Conservation (phyloP, 1,284 basidiomycete genomes). For the Ganoderma resinaceum region DNA sequence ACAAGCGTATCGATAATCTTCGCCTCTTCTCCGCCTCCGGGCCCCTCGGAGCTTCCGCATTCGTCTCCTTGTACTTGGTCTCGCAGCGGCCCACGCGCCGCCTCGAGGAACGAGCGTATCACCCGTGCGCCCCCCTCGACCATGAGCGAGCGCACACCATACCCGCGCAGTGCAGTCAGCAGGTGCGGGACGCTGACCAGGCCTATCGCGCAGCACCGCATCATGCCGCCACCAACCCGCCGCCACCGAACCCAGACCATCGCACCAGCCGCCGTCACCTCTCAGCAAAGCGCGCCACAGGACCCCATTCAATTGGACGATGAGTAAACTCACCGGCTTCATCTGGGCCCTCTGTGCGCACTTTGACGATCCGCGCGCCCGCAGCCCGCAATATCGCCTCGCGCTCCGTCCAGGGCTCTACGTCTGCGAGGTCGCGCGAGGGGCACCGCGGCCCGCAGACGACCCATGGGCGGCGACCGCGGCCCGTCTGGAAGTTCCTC, state of each 20-base stretch:
- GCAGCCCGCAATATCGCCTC: constrained; percentile 49
- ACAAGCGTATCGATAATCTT: constrained; percentile 71
- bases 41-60: constrained; percentile 19
- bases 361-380: constrained; percentile 61
- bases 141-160: constrained; percentile 84
- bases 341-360: constrained; percentile 38
- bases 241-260: constrained; percentile 4
- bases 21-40: background rate
- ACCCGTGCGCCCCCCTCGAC: constrained; percentile 93
- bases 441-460: constrained; percentile 50
- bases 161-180: constrained; percentile 56
- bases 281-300: constrained; percentile 13
- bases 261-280: background rate
- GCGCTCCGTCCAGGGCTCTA: constrained; percentile 46
- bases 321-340: constrained; percentile 33
- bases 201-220: constrained; percentile 39
- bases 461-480: constrained; percentile 80
- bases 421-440: constrained; percentile 21
- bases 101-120: constrained; percentile 78
- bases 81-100: constrained; percentile 27
- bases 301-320: background rate
- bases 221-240: background rate
- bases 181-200: constrained; percentile 57
- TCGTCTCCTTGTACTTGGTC: background rate
- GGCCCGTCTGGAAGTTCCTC: constrained; percentile 63